Percentiles rank a stretch among this genome's conserved stretches.
phyloP scores from a whole-genome alignment of 2,329 filamentous ascomycete genomes.

The Microcyclosporella mali region DNA sequence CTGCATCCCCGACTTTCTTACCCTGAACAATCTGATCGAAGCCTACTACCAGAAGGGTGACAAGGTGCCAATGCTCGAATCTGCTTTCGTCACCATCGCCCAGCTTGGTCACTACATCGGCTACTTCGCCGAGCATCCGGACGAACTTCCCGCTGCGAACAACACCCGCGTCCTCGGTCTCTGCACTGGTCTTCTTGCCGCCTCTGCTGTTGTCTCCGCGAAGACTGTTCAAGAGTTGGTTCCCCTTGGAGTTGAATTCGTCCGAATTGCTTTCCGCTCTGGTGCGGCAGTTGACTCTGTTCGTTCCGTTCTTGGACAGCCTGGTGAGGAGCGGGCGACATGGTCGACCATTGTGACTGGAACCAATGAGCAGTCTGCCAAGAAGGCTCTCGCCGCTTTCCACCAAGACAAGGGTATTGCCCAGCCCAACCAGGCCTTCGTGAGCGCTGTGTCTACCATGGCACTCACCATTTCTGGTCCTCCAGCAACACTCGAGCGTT shows the following conservation, averaged over 20 bases:
- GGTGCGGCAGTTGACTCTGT: conserved; percentile 44
- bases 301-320: conserved; percentile 46
- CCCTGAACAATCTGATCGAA: conserved; percentile 59
- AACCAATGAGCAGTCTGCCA: conserved; percentile 47
- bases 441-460: conserved; percentile 55
- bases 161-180: conserved; percentile 55
- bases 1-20: conserved; percentile 56
- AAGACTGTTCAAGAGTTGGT: conserved; percentile 57
- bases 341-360: conserved; percentile 64
- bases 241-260: conserved; percentile 56
- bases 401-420: conserved; percentile 50
- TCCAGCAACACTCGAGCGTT: conserved; percentile 46
- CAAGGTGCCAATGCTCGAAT: conserved; percentile 59
- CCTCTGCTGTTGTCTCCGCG: conserved; percentile 59
- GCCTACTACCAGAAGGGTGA: conserved; percentile 52
- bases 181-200: conserved; percentile 65
- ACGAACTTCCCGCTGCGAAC: conserved; percentile 45
- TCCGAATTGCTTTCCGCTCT: conserved; percentile 60
- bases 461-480: conserved; percentile 56
- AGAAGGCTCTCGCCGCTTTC: conserved; percentile 51
- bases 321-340: conserved; percentile 50
- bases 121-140: conserved; percentile 50
- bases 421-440: conserved; percentile 48
- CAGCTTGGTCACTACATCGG: conserved; percentile 66
- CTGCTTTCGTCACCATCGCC: conserved; percentile 57